phyloP scores from a whole-genome alignment of 176 grass and related monocot species.

The Musa itinerans region DNA sequence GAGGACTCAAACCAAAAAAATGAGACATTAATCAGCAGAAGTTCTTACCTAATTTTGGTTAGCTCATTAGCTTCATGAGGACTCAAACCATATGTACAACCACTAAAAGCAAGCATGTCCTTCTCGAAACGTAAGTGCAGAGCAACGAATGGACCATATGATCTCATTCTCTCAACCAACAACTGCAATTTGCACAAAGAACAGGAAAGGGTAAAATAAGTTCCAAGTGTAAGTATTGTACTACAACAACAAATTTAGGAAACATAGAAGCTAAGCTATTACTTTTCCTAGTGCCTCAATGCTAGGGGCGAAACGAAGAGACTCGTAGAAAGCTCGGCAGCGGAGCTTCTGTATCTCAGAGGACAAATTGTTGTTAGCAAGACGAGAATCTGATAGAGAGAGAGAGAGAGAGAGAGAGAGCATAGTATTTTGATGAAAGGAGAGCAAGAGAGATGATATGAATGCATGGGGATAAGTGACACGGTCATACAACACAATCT shows the following conservation, averaged over 20 bases:
- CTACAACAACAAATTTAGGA: too few species aligned
- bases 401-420: too few species aligned
- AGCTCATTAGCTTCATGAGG: constrained; percentile 78
- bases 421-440: too few species aligned
- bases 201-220: background rate
- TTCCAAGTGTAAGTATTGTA: background rate
- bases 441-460: too few species aligned
- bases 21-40: background rate
- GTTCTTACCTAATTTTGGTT: constrained; percentile 52
- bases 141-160: constrained; percentile 80
- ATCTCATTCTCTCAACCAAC: constrained; percentile 91
- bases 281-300: constrained; percentile 91
- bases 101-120: constrained; percentile 99
- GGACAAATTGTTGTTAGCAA: constrained; percentile 91
- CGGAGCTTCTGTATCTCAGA: constrained; percentile 91
- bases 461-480: too few species aligned
- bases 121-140: constrained; percentile 98
- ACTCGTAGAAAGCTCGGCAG: constrained; percentile 72
- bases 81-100: constrained; percentile 89
- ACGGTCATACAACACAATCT: too few species aligned
- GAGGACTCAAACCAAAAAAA: too few species aligned
- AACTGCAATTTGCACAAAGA: constrained; percentile 39
- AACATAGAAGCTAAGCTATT: background rate
- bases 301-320: constrained; percentile 64
- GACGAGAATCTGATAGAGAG: constrained; percentile 67